Evolutionary conservation across 2,329 filamentous ascomycete genomes (phyloP).

Genomic region (Hypoxylon sp.): DNA sequence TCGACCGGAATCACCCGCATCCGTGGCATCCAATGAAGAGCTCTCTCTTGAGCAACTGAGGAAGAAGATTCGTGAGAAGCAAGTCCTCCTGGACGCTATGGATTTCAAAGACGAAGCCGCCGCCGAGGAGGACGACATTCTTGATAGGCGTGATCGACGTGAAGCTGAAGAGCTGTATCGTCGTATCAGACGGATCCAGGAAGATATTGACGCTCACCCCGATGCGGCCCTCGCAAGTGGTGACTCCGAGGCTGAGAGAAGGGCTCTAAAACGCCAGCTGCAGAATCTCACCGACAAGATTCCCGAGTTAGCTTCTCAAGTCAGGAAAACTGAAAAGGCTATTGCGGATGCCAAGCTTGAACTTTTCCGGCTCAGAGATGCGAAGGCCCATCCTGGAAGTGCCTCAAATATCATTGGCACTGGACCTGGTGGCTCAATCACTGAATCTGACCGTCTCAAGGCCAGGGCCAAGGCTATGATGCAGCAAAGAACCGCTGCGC

Average conservation of each 20-base stretch:
- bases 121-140: conserved; percentile 89
- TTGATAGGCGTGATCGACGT: conserved; percentile 90
- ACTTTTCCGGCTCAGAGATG: conserved; percentile 92
- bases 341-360: conserved; percentile 94
- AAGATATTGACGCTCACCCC: conserved; percentile 94
- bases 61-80: conserved; percentile 94
- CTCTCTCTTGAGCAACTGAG: conserved; percentile 87
- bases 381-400: conserved; percentile 89
- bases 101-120: conserved; percentile 95
- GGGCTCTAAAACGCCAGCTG: conserved; percentile 88
- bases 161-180: conserved; percentile 96
- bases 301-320: conserved; percentile 91
- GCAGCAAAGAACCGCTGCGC: conserved; percentile 94
- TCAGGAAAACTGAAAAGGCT: conserved; percentile 89
- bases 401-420: conserved; percentile 89
- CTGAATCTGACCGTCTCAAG: conserved; percentile 94
- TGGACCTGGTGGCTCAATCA: conserved; percentile 89
- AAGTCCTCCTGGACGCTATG: conserved; percentile 93
- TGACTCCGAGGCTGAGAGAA: conserved; percentile 89
- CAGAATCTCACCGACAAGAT: conserved; percentile 91
- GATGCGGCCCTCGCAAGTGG: conserved; percentile 78
- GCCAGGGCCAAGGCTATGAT: conserved; percentile 97
- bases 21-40: conserved; percentile 81
- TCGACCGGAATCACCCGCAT: conserved; percentile 81
- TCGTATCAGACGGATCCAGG: conserved; percentile 90